Conservation (phyloP, 2,329 filamentous ascomycete species). For the Fusarium camptoceras region DNA sequence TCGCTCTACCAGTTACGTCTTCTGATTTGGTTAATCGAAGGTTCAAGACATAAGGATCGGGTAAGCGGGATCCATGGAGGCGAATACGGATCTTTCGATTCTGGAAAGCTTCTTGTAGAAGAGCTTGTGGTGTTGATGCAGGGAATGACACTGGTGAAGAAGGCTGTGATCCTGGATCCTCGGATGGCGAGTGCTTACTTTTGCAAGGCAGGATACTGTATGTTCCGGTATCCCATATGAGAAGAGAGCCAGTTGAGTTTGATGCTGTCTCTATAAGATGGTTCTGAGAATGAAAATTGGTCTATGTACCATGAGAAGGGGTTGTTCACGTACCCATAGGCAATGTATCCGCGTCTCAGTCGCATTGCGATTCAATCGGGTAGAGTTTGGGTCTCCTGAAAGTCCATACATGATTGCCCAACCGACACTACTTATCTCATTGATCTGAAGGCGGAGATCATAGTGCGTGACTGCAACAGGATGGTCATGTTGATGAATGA, state of each 20-base stretch:
- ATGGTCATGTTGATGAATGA: slow-evolving; percentile 80
- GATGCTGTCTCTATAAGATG: slow-evolving; percentile 71
- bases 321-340: slow-evolving; percentile 61
- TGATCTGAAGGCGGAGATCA: slow-evolving; percentile 77
- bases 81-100: slow-evolving; percentile 67
- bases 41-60: slow-evolving; percentile 64
- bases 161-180: slow-evolving; percentile 45
- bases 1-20: slow-evolving; percentile 51
- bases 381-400: slow-evolving; percentile 68
- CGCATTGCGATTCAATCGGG: slow-evolving; percentile 67
- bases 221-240: slow-evolving; percentile 73
- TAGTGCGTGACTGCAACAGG: slow-evolving; percentile 76
- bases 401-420: slow-evolving; percentile 74
- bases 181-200: slow-evolving; percentile 50
- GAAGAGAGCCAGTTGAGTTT: slow-evolving; percentile 64
- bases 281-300: slow-evolving; percentile 56
- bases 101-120: slow-evolving; percentile 64
- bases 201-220: slow-evolving; percentile 64
- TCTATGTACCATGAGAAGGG: not conserved
- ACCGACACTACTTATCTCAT: slow-evolving; percentile 72
- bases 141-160: slow-evolving; percentile 35
- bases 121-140: slow-evolving; percentile 55
- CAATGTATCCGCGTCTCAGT: slow-evolving; percentile 72
- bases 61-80: slow-evolving; percentile 66
- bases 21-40: slow-evolving; percentile 64